These are phyloP conservation scores for Suillus subluteus DNA, from an alignment of 768 basidiomycete species.

Conservation along the genomic window DNA sequence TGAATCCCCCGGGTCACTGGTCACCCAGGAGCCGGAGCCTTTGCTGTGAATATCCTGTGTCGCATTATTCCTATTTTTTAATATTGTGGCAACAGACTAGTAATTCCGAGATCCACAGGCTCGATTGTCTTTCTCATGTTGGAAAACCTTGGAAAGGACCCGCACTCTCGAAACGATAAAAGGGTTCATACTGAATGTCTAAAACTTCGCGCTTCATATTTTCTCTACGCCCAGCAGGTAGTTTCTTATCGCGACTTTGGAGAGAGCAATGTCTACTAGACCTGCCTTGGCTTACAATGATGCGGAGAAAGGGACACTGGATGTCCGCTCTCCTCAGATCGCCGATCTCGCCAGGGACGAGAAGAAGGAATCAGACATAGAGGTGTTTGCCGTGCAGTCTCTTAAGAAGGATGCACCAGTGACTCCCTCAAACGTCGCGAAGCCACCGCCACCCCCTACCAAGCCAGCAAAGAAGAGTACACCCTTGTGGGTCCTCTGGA, in stretches of 20 bases:
- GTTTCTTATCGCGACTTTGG: slow-evolving; percentile 18
- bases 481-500: slow-evolving; percentile 62
- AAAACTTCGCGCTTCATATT: slow-evolving; percentile 10
- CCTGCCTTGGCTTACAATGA: slow-evolving; percentile 46
- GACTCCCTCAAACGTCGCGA: slow-evolving; percentile 37
- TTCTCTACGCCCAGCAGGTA: slow-evolving; percentile 16
- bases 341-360: slow-evolving; percentile 39
- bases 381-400: slow-evolving; percentile 36
- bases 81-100: slow-evolving; percentile 13
- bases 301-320: slow-evolving; percentile 61
- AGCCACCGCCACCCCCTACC: slow-evolving; percentile 38
- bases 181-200: slow-evolving; percentile 9
- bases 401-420: slow-evolving; percentile 48
- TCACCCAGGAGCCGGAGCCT: slow-evolving; percentile 18
- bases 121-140: slow-evolving; percentile 18
- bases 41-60: slow-evolving; percentile 20
- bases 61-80: slow-evolving; percentile 5
- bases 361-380: slow-evolving; percentile 40
- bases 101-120: slow-evolving; percentile 21
- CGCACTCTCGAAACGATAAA: slow-evolving; percentile 26
- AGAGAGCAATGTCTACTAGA: slow-evolving; percentile 44
- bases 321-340: slow-evolving; percentile 41
- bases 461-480: slow-evolving; percentile 56
- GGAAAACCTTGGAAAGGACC: slow-evolving; percentile 16
- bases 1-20: no score